These are phyloP conservation scores for Mrakiaceae sp. DNA, from an alignment of 1,284 basidiomycete species.

Conservation along the genomic window DNA sequence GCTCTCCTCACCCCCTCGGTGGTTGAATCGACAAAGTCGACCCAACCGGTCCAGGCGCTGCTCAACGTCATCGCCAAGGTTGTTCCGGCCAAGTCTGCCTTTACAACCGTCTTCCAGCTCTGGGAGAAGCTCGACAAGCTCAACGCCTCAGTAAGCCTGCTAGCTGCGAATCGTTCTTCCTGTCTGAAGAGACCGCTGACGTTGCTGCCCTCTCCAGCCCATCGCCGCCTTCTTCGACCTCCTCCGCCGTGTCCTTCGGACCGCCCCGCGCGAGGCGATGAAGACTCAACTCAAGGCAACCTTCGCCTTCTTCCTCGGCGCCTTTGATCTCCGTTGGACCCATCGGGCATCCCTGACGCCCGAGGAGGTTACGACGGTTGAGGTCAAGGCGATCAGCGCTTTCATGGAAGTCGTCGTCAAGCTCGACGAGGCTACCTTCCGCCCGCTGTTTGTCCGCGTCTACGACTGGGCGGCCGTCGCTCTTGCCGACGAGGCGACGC, in stretches of 20 bases:
- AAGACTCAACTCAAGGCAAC: constrained; percentile 57
- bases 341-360: constrained; percentile 27
- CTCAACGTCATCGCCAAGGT: constrained; percentile 55
- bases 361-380: constrained; percentile 33
- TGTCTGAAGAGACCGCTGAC: not conserved
- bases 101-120: constrained; percentile 47
- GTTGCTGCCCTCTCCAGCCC: constrained; percentile 15
- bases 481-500: constrained; percentile 39
- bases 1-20: constrained; percentile 23
- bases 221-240: constrained; percentile 51
- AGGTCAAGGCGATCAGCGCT: constrained; percentile 45
- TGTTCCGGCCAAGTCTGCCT: constrained; percentile 51
- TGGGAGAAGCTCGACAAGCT: constrained; percentile 30
- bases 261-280: constrained; percentile 53
- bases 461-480: constrained; percentile 89
- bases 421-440: constrained; percentile 85
- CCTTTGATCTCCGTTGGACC: constrained; percentile 53
- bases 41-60: constrained; percentile 15
- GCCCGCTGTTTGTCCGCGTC: constrained; percentile 77
- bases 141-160: too few relatives aligned
- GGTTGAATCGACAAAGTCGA: not conserved
- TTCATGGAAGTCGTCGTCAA: constrained; percentile 86
- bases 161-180: not conserved
- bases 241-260: constrained; percentile 52
- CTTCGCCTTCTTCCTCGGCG: constrained; percentile 72